phyloP scores from a whole-genome alignment of 306 rosid species.

The Senna siamea region DNA sequence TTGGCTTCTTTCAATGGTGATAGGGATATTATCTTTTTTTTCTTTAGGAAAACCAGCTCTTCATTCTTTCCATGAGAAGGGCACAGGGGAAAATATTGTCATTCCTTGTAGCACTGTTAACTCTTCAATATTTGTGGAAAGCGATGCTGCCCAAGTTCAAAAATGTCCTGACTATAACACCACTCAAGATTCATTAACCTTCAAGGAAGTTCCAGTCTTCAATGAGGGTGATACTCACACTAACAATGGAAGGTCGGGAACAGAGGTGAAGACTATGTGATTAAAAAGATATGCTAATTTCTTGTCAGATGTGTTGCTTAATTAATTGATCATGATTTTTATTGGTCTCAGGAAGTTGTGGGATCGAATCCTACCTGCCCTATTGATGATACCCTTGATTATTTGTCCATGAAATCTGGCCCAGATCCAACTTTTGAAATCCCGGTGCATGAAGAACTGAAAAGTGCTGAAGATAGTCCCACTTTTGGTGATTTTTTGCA shows the following conservation, averaged over 20 bases:
- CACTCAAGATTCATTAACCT: slow-evolving; percentile 37
- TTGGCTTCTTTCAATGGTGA: slow-evolving; percentile 32
- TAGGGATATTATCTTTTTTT: slow-evolving; percentile 27
- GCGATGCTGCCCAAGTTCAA: slow-evolving; percentile 49
- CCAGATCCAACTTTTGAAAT: slow-evolving; percentile 45
- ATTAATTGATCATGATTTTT: slow-evolving; percentile 22
- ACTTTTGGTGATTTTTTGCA: slow-evolving; percentile 51
- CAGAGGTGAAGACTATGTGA: slow-evolving; percentile 45
- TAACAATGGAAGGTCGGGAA: slow-evolving; percentile 26
- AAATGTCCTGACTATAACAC: slow-evolving; percentile 33
- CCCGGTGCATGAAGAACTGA: slow-evolving; percentile 50
- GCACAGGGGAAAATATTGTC: slow-evolving; percentile 39
- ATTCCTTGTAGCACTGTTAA: slow-evolving; percentile 26
- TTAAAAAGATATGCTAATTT: slow-evolving; percentile 33
- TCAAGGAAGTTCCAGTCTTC: slow-evolving; percentile 21
- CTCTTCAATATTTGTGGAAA: slow-evolving; percentile 28
- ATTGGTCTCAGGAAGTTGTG: slow-evolving; percentile 55
- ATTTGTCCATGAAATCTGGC: slow-evolving; percentile 46
- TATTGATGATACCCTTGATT: slow-evolving; percentile 41
- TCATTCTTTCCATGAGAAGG: slow-evolving; percentile 39
- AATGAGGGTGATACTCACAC: slow-evolving; percentile 24
- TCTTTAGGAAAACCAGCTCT: slow-evolving; percentile 42
- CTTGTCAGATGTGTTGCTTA: slow-evolving; percentile 29
- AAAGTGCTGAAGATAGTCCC: slow-evolving; percentile 44
- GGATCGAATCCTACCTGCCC: slow-evolving; percentile 43